Conservation (phyloP, 192 early-diverging fungal genomes). For the Chytriomyces hyalinus region DNA sequence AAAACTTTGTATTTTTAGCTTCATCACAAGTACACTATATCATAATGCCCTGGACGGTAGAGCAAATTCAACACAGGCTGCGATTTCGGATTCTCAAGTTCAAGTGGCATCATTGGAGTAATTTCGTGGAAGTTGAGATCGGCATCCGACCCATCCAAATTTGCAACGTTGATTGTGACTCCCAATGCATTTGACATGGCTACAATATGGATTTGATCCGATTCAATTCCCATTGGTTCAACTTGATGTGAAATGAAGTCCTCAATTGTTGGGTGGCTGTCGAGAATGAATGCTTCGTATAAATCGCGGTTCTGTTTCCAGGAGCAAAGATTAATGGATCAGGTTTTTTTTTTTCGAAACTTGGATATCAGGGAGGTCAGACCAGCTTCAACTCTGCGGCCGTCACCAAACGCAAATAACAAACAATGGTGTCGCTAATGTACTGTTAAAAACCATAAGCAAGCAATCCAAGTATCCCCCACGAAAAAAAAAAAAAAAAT, state of each 20-base stretch:
- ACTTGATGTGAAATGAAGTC: conserved; percentile 53
- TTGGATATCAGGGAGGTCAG: not conserved
- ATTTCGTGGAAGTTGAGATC: conserved; percentile 78
- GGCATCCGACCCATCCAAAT: conserved; percentile 64
- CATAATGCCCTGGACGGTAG: conserved; percentile 71
- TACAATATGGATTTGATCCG: conserved; percentile 81
- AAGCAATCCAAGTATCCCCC: not conserved
- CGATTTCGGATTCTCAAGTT: conserved; percentile 39
- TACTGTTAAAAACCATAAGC: conserved; percentile 21
- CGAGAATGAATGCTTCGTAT: conserved; percentile 63
- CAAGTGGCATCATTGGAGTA: conserved; percentile 61
- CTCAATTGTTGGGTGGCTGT: conserved; percentile 51
- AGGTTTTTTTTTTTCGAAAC: not conserved
- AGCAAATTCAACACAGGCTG: conserved; percentile 53
- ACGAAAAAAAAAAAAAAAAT: not conserved
- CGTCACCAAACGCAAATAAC: conserved; percentile 56
- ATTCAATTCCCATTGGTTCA: conserved; percentile 65
- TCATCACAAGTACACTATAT: conserved; percentile 63
- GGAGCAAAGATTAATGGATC: conserved; percentile 13
- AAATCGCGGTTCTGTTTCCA: conserved; percentile 51
- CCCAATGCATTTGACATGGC: conserved; percentile 71
- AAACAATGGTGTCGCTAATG: conserved; percentile 57
- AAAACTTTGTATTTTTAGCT: not conserved
- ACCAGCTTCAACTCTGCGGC: conserved; percentile 57
- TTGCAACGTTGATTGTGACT: conserved; percentile 69